Evolutionary conservation across 495 filamentous ascomycete species (phyloP), one percentile per base, ranked within the genome.

Genomic region (Lasiosphaeria hispida): DNA sequence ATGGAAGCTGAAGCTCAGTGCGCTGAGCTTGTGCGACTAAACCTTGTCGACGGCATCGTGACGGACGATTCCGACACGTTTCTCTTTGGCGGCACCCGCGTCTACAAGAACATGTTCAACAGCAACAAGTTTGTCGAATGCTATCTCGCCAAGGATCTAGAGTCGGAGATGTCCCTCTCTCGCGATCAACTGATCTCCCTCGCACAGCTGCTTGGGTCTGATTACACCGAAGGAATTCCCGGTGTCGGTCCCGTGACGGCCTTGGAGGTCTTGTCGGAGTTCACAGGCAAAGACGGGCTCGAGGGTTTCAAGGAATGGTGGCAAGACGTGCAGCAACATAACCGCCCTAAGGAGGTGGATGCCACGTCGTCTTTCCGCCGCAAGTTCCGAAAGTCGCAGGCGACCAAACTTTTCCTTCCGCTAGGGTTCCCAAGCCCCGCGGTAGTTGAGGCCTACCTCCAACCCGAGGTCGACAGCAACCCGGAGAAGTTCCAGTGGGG

Each of bases 91-190:
- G 94, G 94, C 34, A 97, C 91, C 0, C 81, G 94, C 13, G 87
- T 98, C 14, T 98, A 97, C 78, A 97, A 97, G 61, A 97, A 98
- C 76, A 95, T 97, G 91, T 98, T 98, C 81, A 97, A 96, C 70
- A 87, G 88, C 64, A 89, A 91, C 72, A 97, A 97, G 64, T 95
- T 87, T 63, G 94, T 98, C 41, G 95, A 98, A 74, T 97, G 94
- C 72, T 98, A 97, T 64, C 83, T 98, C 23, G 74, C 85, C n/a
- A 76, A 77, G 3, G 93, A 97, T 64, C 79, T 98, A 1, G 91
- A 96, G 66, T 87, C 90, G 61, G 94, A 98, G 59, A 87, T 96
- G 50, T 88, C 87, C 2, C 85, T 98, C 1, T 86, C 88, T 10
- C 84, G 93, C 17, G 75, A 82, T 18, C 90, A 91, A 65, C 83